Conservation (phyloP, 2,329 filamentous ascomycete species). For the Talaromyces marneffei region DNA sequence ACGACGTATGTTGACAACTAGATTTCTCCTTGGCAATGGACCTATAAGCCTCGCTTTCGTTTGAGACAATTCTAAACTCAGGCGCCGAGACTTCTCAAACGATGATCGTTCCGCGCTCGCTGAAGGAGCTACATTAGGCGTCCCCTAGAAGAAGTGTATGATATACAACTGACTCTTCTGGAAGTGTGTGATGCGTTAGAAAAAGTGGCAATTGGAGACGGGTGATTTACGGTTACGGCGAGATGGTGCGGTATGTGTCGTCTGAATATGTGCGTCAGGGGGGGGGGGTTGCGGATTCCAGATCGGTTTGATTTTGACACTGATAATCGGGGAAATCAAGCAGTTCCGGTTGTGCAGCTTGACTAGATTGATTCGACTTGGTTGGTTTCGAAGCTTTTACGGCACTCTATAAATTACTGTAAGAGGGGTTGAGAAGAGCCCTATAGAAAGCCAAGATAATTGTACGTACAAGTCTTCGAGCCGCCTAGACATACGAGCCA, state of each 20-base stretch:
- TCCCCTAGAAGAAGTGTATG: slow-evolving; percentile 43
- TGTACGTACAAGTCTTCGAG: too few relatives aligned
- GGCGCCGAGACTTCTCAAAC: slow-evolving; percentile 16
- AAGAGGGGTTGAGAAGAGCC: too few relatives aligned
- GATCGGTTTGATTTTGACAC: slow-evolving; percentile 21
- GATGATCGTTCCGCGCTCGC: slow-evolving; percentile 37
- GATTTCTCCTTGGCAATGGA: slow-evolving; percentile 48
- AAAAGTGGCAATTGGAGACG: slow-evolving; percentile 30
- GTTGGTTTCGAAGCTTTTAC: neutral
- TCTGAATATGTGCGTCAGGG: slow-evolving; percentile 4
- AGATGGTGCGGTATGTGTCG: slow-evolving; percentile 14
- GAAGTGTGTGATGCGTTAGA: slow-evolving; percentile 30
- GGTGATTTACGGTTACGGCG: slow-evolving; percentile 31
- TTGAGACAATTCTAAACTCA: slow-evolving; percentile 42
- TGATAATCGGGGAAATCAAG: neutral
- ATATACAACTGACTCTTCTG: slow-evolving; percentile 32
- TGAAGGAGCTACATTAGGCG: slow-evolving; percentile 44
- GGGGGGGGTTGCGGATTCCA: slow-evolving; percentile 18
- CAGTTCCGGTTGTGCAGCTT: too few relatives aligned
- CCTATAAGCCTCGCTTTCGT: slow-evolving; percentile 41
- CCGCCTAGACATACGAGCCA: too few relatives aligned
- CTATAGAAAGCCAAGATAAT: too few relatives aligned
- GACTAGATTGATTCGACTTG: too few relatives aligned
- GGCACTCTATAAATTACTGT: too few relatives aligned
- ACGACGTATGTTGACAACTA: slow-evolving; percentile 45